Base-by-base conservation (phyloP, 108 stramenopile genomes). In the Pseudonitzschia pungens region DNA sequence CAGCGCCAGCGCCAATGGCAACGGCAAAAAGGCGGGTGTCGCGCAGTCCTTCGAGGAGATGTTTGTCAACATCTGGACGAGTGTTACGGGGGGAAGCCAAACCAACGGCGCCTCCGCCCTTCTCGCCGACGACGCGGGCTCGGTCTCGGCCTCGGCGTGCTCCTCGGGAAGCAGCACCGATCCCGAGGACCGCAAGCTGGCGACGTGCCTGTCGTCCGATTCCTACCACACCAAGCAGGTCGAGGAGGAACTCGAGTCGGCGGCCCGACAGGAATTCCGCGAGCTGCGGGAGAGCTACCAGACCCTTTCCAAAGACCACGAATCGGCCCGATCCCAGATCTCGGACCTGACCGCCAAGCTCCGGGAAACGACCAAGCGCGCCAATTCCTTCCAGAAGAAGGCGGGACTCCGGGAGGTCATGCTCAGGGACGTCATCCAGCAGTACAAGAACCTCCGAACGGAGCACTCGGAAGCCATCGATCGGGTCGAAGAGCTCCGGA, bases 161-260 rank as follows among this genome's bases (percentile, higher is more conserved):
- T 21, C 0, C 24, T 21, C 53, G 8, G n/a, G n/a, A 8, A 54
- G 53, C 24, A 53, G 53, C 24, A 53, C 7, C 24, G 36, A 36
- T 6, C 36, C 7, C 24, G 36, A 36, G 4, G 4, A 55, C 20
- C 54, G 10, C 21, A 26, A 55, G 54, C 21, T 24, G 20, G 2
- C 54, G 20, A 5, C 54, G n/a, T 55, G 54, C 22, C n/a, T 62
- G 16, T 31, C 57, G 3, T 15, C n/a, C 15, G 33, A 62, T 24
- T 67, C 66, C n/a, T 67, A 48, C 44, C 66, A 67, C 22, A 67
- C 66, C 0, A 67, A 67, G 26, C 45, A 67, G 22, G 45, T 67
- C 26, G 66, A 67, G 16, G 45, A 67, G 22, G 66, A 67, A 67
- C 44, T 67, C 11, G 45, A 67, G 22, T 44, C 24, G 12, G 66